These are phyloP conservation scores for Talaromyces pinophilus DNA, from an alignment of 2,329 filamentous ascomycete genomes.

Conservation along the genomic window DNA sequence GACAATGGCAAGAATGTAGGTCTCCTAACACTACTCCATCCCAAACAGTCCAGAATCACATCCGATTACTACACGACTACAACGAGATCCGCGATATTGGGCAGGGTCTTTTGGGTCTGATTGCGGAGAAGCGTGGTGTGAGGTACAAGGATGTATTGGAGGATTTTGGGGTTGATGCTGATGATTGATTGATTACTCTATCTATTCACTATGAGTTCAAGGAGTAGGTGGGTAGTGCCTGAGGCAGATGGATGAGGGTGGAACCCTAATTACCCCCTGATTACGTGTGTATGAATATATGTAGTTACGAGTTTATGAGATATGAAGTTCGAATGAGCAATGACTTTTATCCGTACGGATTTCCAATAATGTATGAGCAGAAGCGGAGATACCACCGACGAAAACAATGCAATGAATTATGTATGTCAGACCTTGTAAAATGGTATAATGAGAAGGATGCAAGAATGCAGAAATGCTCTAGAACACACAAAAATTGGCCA, in stretches of 20 bases:
- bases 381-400: background rate
- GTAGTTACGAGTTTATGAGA: background rate
- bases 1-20: background rate
- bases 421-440: background rate
- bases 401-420: background rate
- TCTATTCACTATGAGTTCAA: too few species aligned
- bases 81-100: constrained; percentile 72
- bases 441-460: background rate
- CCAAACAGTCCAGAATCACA: constrained; percentile 62
- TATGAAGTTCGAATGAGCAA: background rate
- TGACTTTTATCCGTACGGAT: background rate
- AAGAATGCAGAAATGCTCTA: background rate
- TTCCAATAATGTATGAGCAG: background rate
- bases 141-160: constrained; percentile 49
- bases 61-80: constrained; percentile 66
- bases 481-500: background rate
- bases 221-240: background rate
- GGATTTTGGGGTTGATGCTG: constrained; percentile 42
- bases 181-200: constrained; percentile 34
- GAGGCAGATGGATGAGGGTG: background rate
- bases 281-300: background rate
- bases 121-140: constrained; percentile 65
- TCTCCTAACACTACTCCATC: constrained; percentile 48
- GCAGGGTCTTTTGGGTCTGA: constrained; percentile 65
- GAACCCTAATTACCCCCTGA: background rate